These are phyloP conservation scores for Aphanomyces cochlioides DNA, from an alignment of 352 stramenopile species.

Conservation along the genomic window DNA sequence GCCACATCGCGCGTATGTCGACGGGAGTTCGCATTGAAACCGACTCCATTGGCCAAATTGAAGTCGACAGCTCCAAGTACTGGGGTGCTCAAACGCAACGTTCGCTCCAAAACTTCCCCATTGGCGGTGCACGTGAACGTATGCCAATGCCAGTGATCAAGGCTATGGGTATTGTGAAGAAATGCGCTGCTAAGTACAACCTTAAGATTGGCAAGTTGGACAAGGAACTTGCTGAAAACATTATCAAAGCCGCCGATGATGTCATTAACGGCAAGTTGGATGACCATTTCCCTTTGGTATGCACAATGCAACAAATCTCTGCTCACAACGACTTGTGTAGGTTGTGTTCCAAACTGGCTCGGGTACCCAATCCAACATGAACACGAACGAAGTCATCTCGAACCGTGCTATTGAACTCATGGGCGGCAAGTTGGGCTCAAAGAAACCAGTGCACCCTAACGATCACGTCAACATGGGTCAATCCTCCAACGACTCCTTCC, in stretches of 20 bases:
- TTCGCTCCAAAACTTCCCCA: constrained; percentile 94
- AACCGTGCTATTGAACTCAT: constrained; percentile 62
- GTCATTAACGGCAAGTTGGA: constrained; percentile 91
- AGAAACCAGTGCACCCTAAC: constrained; percentile 89
- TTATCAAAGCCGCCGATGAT: constrained; percentile 89
- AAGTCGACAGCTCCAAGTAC: constrained; percentile 80
- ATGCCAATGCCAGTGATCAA: constrained; percentile 96
- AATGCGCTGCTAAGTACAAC: constrained; percentile 93
- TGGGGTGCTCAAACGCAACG: constrained; percentile 95
- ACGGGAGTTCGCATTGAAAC: constrained; percentile 45
- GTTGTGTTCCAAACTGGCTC: constrained; percentile 67
- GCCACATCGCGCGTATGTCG: constrained; percentile 1
- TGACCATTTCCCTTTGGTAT: constrained; percentile 90
- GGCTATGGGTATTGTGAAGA: constrained; percentile 92
- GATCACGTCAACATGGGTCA: constrained; percentile 98
- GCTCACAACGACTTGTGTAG: background rate
- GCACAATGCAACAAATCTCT: constrained; percentile 28
- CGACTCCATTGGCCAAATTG: constrained; percentile 76
- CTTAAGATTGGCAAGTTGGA: constrained; percentile 81
- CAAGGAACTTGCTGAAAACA: constrained; percentile 74
- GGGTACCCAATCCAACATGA: constrained; percentile 75
- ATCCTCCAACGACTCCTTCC: constrained; percentile 96
- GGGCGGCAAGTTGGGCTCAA: constrained; percentile 49
- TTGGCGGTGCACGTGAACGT: constrained; percentile 80
- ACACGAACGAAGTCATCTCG: constrained; percentile 72